phyloP scores from a whole-genome alignment of 2,329 filamentous ascomycete genomes.

The Penicillium sp. region DNA sequence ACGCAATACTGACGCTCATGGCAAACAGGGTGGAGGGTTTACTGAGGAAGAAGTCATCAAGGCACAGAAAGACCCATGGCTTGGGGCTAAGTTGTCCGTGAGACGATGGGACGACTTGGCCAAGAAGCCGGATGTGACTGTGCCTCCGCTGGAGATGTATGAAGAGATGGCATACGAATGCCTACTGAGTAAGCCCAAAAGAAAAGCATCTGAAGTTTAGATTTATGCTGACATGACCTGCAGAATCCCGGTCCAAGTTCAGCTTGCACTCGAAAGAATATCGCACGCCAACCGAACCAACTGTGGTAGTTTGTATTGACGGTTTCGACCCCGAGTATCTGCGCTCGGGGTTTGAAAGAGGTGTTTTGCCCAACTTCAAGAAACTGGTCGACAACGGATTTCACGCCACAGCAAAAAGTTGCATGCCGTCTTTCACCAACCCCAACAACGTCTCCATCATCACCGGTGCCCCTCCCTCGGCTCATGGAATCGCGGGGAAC shows the following conservation, averaged over 20 bases:
- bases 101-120: constrained; percentile 29
- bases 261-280: constrained; percentile 33
- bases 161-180: constrained; percentile 21
- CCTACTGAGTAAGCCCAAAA: constrained; percentile 7
- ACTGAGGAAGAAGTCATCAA: constrained; percentile 19
- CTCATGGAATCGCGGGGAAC: constrained; percentile 47
- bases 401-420: constrained; percentile 36
- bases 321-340: constrained; percentile 48
- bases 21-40: constrained; percentile 24
- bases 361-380: constrained; percentile 36
- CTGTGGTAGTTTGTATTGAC: constrained; percentile 45
- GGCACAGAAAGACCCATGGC: constrained; percentile 27
- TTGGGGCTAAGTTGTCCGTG: constrained; percentile 26
- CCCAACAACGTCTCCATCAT: constrained; percentile 49
- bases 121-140: constrained; percentile 22
- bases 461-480: constrained; percentile 40
- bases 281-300: constrained; percentile 33
- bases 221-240: too few relatives aligned
- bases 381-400: constrained; percentile 38
- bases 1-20: not conserved
- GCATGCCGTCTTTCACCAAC: constrained; percentile 48
- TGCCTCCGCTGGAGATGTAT: constrained; percentile 24
- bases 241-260: constrained; percentile 18
- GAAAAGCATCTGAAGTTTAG: not conserved
- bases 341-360: constrained; percentile 32